Base-by-base conservation (phyloP, 345 rosid genomes). In the Rhodomyrtus tomentosa region DNA sequence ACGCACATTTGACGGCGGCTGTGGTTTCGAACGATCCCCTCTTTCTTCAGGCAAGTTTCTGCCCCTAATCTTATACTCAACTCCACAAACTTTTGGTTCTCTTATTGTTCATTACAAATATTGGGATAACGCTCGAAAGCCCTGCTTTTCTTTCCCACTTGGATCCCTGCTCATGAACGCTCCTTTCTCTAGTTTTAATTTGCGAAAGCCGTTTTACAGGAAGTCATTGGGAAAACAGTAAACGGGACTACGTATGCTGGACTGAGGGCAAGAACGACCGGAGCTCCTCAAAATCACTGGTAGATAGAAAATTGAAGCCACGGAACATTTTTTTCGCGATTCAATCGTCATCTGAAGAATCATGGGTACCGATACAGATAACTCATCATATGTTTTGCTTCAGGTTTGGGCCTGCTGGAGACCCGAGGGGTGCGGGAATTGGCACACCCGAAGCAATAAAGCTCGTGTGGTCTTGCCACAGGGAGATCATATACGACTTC, bases 201-300 rank as follows among this genome's bases (percentile, higher is more conserved):
- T 22, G 50, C 52, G 1, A 53, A 7, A 82, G 38, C 58, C 10
- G 0, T 10, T 85, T 50, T 86, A 83, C 96, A 97, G 99, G 94
- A 95, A 89, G 98, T 97, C 55, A 90, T 97, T 6, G 99, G 98
- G 62, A 91, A 95, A 76, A 50, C 99, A 1, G 98, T 97, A 72
- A 97, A 97, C 85, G 99, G 99, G 11, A 97, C 99, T 40, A 95
- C 98, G 16, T 97, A 97, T 87, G 98, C 98, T 72, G 99, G 99
- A 85, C 82, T 95, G 82, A 93, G 99, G 92, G 98, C 96, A 85
- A 89, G 99, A 87, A 97, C 99, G 68, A 97, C 99, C 0, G 99
- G 99, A 83, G 99, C 99, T 80, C 99, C 99, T 15, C 99, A 97
- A 91, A 95, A 97, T 89, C 99, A 97, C 86, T 97, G 99, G 99